Percentiles rank a stretch among this genome's conserved stretches.
These are phyloP conservation scores for Coniosporium uncinatum DNA, from an alignment of 2,329 filamentous ascomycete species.

Conservation along the genomic window DNA sequence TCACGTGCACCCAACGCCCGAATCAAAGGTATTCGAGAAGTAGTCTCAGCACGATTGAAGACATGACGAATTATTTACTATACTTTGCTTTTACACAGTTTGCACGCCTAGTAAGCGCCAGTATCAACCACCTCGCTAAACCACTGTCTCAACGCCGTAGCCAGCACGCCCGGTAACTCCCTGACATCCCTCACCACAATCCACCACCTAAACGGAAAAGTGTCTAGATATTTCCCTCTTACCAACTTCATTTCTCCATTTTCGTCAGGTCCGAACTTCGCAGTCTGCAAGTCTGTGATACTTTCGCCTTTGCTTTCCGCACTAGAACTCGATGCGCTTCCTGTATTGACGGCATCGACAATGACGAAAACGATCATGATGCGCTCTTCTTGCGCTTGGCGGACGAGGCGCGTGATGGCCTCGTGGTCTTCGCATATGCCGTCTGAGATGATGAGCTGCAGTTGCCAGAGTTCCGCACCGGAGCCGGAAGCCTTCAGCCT, in stretches of 20 bases:
- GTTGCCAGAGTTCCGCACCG: slow-evolving; percentile 81
- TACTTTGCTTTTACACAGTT: too few relatives aligned
- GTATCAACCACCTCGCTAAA: slow-evolving; percentile 66
- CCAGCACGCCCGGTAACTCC: slow-evolving; percentile 85
- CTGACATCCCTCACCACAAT: slow-evolving; percentile 88
- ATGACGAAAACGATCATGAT: slow-evolving; percentile 99
- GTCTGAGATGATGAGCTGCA: slow-evolving; percentile 90
- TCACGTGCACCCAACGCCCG: too few relatives aligned
- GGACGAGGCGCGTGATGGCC: slow-evolving; percentile 72
- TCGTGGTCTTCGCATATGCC: slow-evolving; percentile 91
- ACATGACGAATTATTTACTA: too few relatives aligned
- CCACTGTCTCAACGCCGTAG: slow-evolving; percentile 89
- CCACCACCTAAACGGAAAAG: slow-evolving; percentile 97
- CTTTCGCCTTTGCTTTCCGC: slow-evolving; percentile 47
- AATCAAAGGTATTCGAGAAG: too few relatives aligned
- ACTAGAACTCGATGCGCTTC: slow-evolving; percentile 13
- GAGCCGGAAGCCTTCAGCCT: slow-evolving; percentile 45
- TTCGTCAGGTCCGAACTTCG: slow-evolving; percentile 68
- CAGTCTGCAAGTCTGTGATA: slow-evolving; percentile 86
- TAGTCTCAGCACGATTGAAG: too few relatives aligned
- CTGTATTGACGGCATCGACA: slow-evolving; percentile 57
- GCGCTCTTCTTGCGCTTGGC: slow-evolving; percentile 85
- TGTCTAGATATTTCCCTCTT: slow-evolving; percentile 81
- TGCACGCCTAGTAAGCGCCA: slow-evolving; percentile 2
- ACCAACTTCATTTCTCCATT: slow-evolving; percentile 62